A percentile compares a stretch with the other conserved stretches of the same genome.
phyloP scores from a whole-genome alignment of 2,329 filamentous ascomycete genomes.

The Calonectria pseudoreteaudii region DNA sequence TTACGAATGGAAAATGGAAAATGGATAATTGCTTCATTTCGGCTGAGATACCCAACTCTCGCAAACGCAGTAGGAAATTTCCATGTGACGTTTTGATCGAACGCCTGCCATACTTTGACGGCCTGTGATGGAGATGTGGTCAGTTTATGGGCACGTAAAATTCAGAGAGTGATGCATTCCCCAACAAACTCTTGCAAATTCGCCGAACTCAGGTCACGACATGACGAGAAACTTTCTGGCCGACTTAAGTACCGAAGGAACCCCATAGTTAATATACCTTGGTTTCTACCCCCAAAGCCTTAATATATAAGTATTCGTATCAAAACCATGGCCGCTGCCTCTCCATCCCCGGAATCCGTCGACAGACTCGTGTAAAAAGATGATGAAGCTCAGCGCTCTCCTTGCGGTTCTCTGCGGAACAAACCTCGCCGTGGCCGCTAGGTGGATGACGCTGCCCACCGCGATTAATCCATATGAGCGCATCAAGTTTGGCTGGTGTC shows the following conservation, averaged over 20 bases:
- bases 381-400: neutral
- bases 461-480: constrained; percentile 17
- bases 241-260: neutral
- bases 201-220: neutral
- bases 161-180: neutral
- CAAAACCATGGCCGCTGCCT: neutral
- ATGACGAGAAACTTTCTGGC: neutral
- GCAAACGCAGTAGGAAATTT: neutral
- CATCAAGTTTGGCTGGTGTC: constrained; percentile 29
- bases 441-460: neutral
- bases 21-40: neutral
- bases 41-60: neutral
- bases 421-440: neutral
- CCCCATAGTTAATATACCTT: neutral
- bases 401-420: neutral
- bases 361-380: neutral
- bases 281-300: neutral
- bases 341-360: neutral
- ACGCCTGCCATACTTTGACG: neutral
- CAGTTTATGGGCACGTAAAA: neutral
- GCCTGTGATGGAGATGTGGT: neutral
- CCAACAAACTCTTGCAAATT: neutral
- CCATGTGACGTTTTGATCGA: neutral
- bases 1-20: neutral
- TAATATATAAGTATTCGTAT: neutral